These are phyloP conservation scores for Tulasnella sp. DNA, from an alignment of 768 basidiomycete species.

Conservation along the genomic window DNA sequence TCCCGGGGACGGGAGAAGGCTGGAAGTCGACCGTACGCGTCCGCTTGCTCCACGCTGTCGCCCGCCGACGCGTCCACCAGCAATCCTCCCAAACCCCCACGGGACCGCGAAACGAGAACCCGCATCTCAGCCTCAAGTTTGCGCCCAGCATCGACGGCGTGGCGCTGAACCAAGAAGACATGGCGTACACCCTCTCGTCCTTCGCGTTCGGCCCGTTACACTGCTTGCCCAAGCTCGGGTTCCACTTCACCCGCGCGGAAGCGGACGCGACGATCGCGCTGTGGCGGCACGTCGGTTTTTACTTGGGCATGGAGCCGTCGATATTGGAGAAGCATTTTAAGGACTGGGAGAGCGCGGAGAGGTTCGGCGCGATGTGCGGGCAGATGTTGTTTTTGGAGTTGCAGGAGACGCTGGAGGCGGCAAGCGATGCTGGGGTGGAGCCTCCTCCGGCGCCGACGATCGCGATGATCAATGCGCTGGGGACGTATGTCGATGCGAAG, in stretches of 20 bases:
- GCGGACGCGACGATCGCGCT: constrained; percentile 25
- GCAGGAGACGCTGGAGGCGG: background rate
- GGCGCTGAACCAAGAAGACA: constrained; percentile 31
- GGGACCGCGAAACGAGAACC: background rate
- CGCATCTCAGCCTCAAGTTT: background rate
- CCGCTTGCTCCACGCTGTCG: constrained; percentile 28
- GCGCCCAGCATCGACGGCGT: constrained; percentile 15
- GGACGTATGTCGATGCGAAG: background rate
- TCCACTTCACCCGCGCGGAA: constrained; percentile 10
- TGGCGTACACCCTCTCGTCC: constrained; percentile 25
- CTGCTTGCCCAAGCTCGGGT: constrained; percentile 22
- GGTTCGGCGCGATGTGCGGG: background rate
- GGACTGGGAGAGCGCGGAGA: background rate
- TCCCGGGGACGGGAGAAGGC: constrained; percentile 24
- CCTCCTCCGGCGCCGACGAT: background rate
- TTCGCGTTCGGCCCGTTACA: constrained; percentile 28
- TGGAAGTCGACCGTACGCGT: constrained; percentile 28
- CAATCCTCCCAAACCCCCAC: constrained; percentile 2
- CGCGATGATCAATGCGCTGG: background rate
- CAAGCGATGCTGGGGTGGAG: background rate
- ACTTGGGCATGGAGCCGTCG: constrained; percentile 27
- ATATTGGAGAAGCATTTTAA: constrained; percentile 24
- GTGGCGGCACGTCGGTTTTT: constrained; percentile 31
- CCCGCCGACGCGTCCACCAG: constrained; percentile 23
- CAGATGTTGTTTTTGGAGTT: background rate